Percentiles rank a stretch among this genome's conserved stretches.
Evolutionary conservation across 805 yeast species (phyloP).

Genomic region (Zygotorulaspora florentina): DNA sequence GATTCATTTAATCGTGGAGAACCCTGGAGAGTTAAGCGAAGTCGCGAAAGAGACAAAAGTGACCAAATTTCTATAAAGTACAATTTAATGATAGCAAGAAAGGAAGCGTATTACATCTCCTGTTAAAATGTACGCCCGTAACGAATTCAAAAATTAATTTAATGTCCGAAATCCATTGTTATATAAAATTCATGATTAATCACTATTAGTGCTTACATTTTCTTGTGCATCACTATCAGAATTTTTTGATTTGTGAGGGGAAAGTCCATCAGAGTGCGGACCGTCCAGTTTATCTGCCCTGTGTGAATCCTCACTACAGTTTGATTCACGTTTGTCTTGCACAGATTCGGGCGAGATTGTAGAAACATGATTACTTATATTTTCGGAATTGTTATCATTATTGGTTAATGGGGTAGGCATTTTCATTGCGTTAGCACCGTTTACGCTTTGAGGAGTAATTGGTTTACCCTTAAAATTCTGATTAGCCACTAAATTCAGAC

Average conservation of each 20-base stretch:
- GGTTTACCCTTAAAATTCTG: slow-evolving; percentile 11
- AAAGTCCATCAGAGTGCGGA: not conserved
- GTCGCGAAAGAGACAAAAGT: slow-evolving; percentile 39
- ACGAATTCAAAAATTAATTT: not conserved
- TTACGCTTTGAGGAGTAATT: slow-evolving; percentile 18
- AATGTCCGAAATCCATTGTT: no score
- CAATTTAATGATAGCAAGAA: not conserved
- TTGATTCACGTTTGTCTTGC: slow-evolving; percentile 4
- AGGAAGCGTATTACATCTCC: no score
- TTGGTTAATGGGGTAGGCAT: slow-evolving; percentile 6
- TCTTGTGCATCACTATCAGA: not conserved
- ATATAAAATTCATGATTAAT: not conserved
- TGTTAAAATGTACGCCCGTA: not conserved
- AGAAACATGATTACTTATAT: not conserved
- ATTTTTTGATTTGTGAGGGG: not conserved
- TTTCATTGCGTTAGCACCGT: slow-evolving; percentile 6
- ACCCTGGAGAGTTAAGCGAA: slow-evolving; percentile 39
- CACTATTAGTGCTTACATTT: not conserved
- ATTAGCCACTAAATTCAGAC: not conserved
- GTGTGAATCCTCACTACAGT: not conserved
- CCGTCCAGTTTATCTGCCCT: not conserved
- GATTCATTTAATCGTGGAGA: slow-evolving; percentile 37
- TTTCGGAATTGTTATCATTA: not conserved
- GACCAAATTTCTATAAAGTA: slow-evolving; percentile 34
- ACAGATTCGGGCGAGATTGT: slow-evolving; percentile 12